A percentile compares a stretch with the other conserved stretches of the same genome.
Conservation (phyloP, 495 filamentous ascomycete genomes). For the Penicillium crystallinum region DNA sequence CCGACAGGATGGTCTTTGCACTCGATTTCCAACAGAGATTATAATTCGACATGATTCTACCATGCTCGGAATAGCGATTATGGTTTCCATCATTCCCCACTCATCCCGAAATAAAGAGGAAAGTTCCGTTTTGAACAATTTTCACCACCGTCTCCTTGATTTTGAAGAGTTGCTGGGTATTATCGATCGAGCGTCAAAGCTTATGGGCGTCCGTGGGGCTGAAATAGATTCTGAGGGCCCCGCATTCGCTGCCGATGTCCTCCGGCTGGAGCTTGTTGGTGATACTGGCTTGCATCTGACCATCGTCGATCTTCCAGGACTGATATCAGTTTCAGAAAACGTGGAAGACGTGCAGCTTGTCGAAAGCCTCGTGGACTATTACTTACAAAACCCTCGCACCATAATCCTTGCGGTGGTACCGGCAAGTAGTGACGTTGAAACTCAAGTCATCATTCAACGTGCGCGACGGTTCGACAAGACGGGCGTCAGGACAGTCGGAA, state of each 20-base stretch:
- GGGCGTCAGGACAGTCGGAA: slow-evolving; percentile 48
- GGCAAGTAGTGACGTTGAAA: slow-evolving; percentile 47
- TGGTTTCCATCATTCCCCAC: not conserved
- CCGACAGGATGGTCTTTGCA: slow-evolving; percentile 33
- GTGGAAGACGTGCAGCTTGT: slow-evolving; percentile 29
- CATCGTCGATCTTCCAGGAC: slow-evolving; percentile 51
- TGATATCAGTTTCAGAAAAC: slow-evolving; percentile 29
- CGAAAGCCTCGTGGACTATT: slow-evolving; percentile 22
- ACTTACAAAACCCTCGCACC: slow-evolving; percentile 29
- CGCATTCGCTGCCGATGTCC: slow-evolving; percentile 45
- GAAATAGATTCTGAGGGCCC: slow-evolving; percentile 14
- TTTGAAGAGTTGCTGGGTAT: slow-evolving; percentile 36
- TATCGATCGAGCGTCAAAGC: slow-evolving; percentile 25
- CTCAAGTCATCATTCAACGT: slow-evolving; percentile 46
- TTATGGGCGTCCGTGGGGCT: slow-evolving; percentile 30
- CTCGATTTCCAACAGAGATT: slow-evolving; percentile 30
- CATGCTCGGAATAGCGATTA: not conserved
- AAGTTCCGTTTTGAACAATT: not conserved
- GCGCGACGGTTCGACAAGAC: slow-evolving; percentile 40
- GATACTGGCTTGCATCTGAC: slow-evolving; percentile 48
- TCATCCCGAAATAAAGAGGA: not conserved
- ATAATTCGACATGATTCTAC: slow-evolving; percentile 18
- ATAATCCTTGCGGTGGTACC: slow-evolving; percentile 35
- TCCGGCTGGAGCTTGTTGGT: slow-evolving; percentile 48
- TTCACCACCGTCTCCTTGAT: not conserved